phyloP scores from a whole-genome alignment of 306 rosid genomes.

The Prinsepia uniflora region DNA sequence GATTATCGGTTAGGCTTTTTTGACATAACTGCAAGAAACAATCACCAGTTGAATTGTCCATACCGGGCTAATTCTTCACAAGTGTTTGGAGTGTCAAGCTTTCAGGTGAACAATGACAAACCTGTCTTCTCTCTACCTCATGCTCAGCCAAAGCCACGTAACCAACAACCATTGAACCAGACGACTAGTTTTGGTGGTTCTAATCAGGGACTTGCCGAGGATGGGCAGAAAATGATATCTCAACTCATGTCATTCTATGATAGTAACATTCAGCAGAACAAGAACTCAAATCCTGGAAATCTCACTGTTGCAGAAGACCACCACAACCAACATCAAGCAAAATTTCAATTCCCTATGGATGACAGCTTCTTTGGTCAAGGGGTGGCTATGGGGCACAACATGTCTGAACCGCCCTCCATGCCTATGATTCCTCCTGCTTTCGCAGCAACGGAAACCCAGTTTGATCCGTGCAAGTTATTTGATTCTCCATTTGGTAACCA shows the following conservation, averaged over 20 bases:
- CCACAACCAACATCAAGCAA: constrained; percentile 18
- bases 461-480: constrained; percentile 32
- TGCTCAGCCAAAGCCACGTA: constrained; percentile 30
- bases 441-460: constrained; percentile 22
- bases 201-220: constrained; percentile 38
- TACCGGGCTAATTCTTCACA: constrained; percentile 27
- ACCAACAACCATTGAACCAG: constrained; percentile 15
- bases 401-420: constrained; percentile 9
- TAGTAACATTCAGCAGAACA: constrained; percentile 27
- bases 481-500: constrained; percentile 35
- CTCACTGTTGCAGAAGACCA: constrained; percentile 2
- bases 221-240: constrained; percentile 48
- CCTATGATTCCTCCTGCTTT: constrained; percentile 14
- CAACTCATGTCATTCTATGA: constrained; percentile 48
- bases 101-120: constrained; percentile 26
- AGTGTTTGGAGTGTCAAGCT: constrained; percentile 30
- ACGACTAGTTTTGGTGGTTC: constrained; percentile 21
- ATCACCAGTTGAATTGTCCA: constrained; percentile 47
- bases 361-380: constrained; percentile 30
- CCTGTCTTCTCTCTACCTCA: constrained; percentile 24
- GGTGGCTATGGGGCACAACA: constrained; percentile 20
- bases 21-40: constrained; percentile 39
- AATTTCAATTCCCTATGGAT: constrained; percentile 30
- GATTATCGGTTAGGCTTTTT: constrained; percentile 39
- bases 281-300: constrained; percentile 25